Evolutionary conservation across 1,284 basidiomycete genomes (phyloP), one percentile per base, ranked within the genome.

Genomic region (Pyrrhoderma lamaoense): DNA sequence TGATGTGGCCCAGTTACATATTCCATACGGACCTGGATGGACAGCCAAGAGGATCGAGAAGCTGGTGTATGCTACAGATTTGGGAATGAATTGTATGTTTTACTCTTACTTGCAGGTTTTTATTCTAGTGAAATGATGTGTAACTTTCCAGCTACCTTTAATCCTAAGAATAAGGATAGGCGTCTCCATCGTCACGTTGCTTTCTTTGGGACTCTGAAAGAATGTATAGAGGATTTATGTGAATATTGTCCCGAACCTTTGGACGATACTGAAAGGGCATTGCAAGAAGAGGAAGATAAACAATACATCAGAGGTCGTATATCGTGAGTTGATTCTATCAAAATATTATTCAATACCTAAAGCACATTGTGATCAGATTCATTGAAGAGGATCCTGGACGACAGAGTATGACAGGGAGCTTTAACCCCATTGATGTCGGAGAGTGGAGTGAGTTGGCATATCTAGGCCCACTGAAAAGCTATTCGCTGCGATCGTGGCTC

Each of bases 1-100:
- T 54, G 77, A 81, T 56, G 74, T 78, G 9, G 67, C 69, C 0
- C 70, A 71, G 3, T 64, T 81, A 38, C 78, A 81, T 58, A 76
- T 82, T 49, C 79, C 79, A 0, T 82, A 82, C 61, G 79, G 80
- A 3, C 77, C 77, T 35, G 74, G 76, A 1, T 81, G 78, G 77
- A 71, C 77, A 59, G 75, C 79, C 1, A 65, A 70, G 38, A 69
- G 75, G 47, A 78, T 81, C 53, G 76, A 79, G 51, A 80, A 75
- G 56, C 60, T 81, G 45, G 67, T 81, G 4, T 80, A 77, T 62
- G 71, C 74, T 57, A 80, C 76, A 22, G 73, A 75, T 59, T 61
- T 75, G 25, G 71, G 74, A n/a, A 79, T 79, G 73, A 81, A 81
- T 56, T 79, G 77, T 79, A 55, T 52, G 8, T 35, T 0, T 39